Conservation (phyloP, 129 eudicot species). For the Arctium minus region DNA sequence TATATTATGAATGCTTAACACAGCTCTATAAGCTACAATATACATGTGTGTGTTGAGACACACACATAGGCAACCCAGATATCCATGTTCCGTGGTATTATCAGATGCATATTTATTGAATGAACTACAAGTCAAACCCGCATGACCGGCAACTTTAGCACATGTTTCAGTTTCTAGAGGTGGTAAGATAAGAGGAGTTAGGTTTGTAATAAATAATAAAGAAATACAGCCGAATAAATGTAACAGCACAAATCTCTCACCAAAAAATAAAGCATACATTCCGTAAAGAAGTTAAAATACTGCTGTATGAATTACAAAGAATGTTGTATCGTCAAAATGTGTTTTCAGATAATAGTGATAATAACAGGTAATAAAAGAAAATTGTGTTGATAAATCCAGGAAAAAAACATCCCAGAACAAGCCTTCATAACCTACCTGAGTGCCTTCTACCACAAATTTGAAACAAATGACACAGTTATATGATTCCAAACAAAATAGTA, state of each 20-base stretch:
- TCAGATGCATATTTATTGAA: neutral
- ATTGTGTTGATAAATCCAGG: neutral
- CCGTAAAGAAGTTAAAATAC: neutral
- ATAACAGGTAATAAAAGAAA: slow-evolving; percentile 4
- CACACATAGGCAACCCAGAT: neutral
- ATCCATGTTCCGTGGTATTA: neutral
- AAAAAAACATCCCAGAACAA: neutral
- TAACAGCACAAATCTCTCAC: neutral
- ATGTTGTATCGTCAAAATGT: neutral
- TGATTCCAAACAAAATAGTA: neutral
- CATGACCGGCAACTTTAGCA: neutral
- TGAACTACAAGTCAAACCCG: neutral
- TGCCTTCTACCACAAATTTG: slow-evolving; percentile 6
- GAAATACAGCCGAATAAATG: neutral
- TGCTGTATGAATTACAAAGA: neutral
- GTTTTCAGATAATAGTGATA: slow-evolving; percentile 2
- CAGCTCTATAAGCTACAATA: slow-evolving; percentile 1
- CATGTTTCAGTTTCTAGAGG: neutral
- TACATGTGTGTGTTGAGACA: neutral
- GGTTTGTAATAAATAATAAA: neutral
- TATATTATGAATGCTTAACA: neutral
- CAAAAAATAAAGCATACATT: neutral
- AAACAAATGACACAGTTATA: neutral
- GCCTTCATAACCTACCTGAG: neutral
- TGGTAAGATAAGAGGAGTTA: neutral